A percentile compares a stretch with the other conserved stretches of the same genome.
Conservation (phyloP, 1,139 yeast genomes). For the Candida gigantensis region DNA sequence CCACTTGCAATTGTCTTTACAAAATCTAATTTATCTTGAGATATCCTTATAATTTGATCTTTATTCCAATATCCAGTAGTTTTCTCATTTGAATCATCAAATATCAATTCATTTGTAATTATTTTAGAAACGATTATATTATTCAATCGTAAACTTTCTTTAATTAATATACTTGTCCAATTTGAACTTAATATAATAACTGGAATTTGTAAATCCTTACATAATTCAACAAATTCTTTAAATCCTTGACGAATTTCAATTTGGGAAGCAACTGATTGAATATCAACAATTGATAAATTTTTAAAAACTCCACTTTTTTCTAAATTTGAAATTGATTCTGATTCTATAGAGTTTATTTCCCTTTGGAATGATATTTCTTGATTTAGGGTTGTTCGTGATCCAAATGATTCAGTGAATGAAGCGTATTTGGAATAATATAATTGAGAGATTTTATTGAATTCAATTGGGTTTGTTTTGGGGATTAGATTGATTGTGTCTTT, state of each 20-base stretch:
- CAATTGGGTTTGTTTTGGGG: constrained; percentile 40
- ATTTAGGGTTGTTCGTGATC: constrained; percentile 19
- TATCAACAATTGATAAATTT: constrained; percentile 35
- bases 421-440: constrained; percentile 44
- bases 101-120: constrained; percentile 53
- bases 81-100: constrained; percentile 31
- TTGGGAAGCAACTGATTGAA: constrained; percentile 34
- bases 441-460: constrained; percentile 46
- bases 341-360: constrained; percentile 49
- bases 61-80: constrained; percentile 39
- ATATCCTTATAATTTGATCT: constrained; percentile 46
- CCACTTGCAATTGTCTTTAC: constrained; percentile 15
- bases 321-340: constrained; percentile 50
- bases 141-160: constrained; percentile 32
- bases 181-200: constrained; percentile 59
- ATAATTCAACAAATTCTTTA: constrained; percentile 30
- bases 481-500: constrained; percentile 57
- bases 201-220: constrained; percentile 29
- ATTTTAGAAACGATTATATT: constrained; percentile 32
- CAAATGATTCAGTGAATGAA: constrained; percentile 23
- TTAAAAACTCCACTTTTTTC: constrained; percentile 42
- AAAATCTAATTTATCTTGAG: constrained; percentile 50
- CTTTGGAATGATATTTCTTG: constrained; percentile 48
- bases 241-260: constrained; percentile 49
- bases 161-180: constrained; percentile 60